These are phyloP conservation scores for Allantophomopsis lycopodina DNA, from an alignment of 2,329 filamentous ascomycete genomes.

Conservation along the genomic window DNA sequence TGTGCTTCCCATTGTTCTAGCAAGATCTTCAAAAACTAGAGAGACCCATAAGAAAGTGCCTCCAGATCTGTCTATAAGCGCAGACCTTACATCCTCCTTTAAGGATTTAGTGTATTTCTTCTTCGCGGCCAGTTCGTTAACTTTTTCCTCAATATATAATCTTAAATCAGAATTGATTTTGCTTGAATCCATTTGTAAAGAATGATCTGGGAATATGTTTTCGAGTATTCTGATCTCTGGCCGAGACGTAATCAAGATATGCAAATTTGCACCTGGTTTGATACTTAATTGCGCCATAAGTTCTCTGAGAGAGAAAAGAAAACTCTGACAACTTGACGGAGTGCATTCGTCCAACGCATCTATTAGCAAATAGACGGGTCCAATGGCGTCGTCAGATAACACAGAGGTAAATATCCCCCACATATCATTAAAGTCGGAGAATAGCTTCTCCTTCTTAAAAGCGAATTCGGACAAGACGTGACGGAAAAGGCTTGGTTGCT, in stretches of 20 bases:
- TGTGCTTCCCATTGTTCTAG: too few relatives aligned
- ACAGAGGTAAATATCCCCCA: slow-evolving; percentile 10
- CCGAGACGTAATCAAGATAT: slow-evolving; percentile 1
- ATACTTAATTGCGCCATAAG: not conserved
- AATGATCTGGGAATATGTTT: too few relatives aligned
- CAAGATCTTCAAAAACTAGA: slow-evolving; percentile 6
- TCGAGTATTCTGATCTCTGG: not conserved
- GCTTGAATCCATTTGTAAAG: not conserved
- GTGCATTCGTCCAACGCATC: slow-evolving; percentile 17
- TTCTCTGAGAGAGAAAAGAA: not conserved
- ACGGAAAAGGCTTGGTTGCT: not conserved
- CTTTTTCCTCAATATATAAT: slow-evolving; percentile 8
- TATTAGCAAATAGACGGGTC: slow-evolving; percentile 10
- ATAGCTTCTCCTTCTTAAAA: not conserved
- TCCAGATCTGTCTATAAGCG: slow-evolving; percentile 8
- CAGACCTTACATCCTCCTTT: slow-evolving; percentile 2
- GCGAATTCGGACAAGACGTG: not conserved
- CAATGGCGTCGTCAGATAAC: slow-evolving; percentile 3
- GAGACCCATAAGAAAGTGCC: slow-evolving; percentile 18
- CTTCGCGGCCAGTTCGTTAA: slow-evolving; percentile 2
- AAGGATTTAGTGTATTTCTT: slow-evolving; percentile 3
- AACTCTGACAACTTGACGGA: slow-evolving; percentile 3
- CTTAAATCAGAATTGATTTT: slow-evolving; percentile 9
- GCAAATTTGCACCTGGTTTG: not conserved
- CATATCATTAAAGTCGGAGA: slow-evolving; percentile 4